Evolutionary conservation across 208 protist genomes (phyloP).

Genomic region (Sergeia podlipaevii): DNA sequence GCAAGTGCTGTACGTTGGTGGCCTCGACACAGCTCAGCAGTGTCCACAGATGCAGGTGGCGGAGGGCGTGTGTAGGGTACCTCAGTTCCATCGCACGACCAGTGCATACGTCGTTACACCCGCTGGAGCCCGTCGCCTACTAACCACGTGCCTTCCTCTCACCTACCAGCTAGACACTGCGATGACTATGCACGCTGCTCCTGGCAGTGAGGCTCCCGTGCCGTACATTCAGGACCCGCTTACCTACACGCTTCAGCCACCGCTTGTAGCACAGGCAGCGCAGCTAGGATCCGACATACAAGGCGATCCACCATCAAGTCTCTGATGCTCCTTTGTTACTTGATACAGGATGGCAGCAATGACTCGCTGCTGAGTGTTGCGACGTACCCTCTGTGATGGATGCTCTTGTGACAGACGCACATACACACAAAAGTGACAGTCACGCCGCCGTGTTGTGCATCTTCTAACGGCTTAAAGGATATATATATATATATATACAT

Average conservation of each 20-base stretch:
- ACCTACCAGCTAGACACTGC: slow-evolving; percentile 84
- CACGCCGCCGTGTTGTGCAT: too few relatives aligned
- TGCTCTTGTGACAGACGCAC: too few relatives aligned
- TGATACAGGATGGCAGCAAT: too few relatives aligned
- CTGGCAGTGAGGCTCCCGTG: neutral
- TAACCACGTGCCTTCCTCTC: slow-evolving; percentile 57
- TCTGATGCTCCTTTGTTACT: slow-evolving; percentile 11
- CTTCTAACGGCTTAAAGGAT: too few relatives aligned
- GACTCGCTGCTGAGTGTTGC: too few relatives aligned
- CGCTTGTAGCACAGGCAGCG: slow-evolving; percentile 57
- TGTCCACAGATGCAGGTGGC: slow-evolving; percentile 17
- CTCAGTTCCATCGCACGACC: slow-evolving; percentile 83
- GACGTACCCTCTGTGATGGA: too few relatives aligned
- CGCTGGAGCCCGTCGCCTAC: slow-evolving; percentile 46
- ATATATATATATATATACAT: too few relatives aligned
- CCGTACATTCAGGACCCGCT: slow-evolving; percentile 48
- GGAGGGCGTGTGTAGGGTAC: slow-evolving; percentile 55
- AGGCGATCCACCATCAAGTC: neutral
- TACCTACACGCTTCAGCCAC: slow-evolving; percentile 84
- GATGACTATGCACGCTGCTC: slow-evolving; percentile 65
- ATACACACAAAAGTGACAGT: too few relatives aligned
- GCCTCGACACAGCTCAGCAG: slow-evolving; percentile 71
- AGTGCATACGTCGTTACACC: slow-evolving; percentile 74
- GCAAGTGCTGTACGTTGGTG: slow-evolving; percentile 81
- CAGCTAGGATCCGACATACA: slow-evolving; percentile 83